phyloP scores from a whole-genome alignment of 805 yeast genomes.

The Monosporozyma solicola region DNA sequence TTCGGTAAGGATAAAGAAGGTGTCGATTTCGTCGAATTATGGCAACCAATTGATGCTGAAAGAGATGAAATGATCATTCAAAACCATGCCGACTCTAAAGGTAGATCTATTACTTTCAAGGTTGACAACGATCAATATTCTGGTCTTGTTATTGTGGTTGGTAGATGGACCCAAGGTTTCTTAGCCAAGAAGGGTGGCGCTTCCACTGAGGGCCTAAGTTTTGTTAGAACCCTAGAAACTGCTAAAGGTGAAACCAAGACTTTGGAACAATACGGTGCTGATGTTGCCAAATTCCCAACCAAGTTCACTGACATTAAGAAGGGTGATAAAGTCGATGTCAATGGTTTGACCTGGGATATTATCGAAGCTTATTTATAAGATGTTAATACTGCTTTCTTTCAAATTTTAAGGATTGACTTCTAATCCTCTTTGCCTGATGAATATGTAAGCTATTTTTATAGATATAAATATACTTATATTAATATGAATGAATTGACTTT shows the following conservation, averaged over 20 bases:
- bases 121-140: constrained; percentile 18
- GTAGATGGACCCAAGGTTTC: constrained; percentile 29
- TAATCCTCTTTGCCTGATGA: not conserved
- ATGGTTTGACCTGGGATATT: constrained; percentile 25
- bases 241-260: constrained; percentile 8
- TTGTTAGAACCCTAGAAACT: constrained; percentile 21
- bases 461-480: not conserved
- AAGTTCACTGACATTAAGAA: constrained; percentile 14
- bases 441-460: no score
- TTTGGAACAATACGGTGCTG: constrained; percentile 19
- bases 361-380: constrained; percentile 19
- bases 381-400: not conserved
- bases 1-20: constrained; percentile 21
- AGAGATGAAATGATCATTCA: constrained; percentile 15
- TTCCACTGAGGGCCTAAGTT: constrained; percentile 18
- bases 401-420: not conserved
- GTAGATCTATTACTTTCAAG: constrained; percentile 21
- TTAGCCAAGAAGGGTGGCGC: constrained; percentile 17
- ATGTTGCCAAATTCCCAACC: constrained; percentile 22
- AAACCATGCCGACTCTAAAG: constrained; percentile 4
- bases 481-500: not conserved
- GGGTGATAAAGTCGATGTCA: constrained; percentile 17
- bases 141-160: constrained; percentile 27
- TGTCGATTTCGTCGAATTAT: constrained; percentile 26
- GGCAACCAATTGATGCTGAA: constrained; percentile 30